Base-by-base conservation (phyloP, 2,329 filamentous ascomycete genomes). In the Monilinia vaccinii-corymbosi region DNA sequence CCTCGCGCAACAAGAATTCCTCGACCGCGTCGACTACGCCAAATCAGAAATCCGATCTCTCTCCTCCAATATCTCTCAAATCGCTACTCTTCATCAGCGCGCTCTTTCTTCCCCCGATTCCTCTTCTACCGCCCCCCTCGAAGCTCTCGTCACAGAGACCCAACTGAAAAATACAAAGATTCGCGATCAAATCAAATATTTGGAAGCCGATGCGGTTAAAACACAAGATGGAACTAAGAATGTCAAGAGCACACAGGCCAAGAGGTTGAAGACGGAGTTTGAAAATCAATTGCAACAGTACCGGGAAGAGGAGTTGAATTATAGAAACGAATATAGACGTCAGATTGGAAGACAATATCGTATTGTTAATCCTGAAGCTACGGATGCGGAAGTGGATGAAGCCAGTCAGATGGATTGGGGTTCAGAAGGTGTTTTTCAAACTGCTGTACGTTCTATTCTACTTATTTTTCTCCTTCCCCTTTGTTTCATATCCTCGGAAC, bases 311-410 rank as follows among this genome's bases (percentile, higher is more conserved):
- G 89, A 94, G 78, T 77, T 81, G 61, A 79, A 81, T 49, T 92
- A 90, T 76, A 81, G 83, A 70, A 79, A 83, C 71, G 79, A 85
- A 65, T 91, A 91, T 73, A 82, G 86, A 62, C 87, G 91, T 64
- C 87, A 91, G 73, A 90, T 93, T 71, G 83, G 84, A 61, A 81
- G 89, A 69, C 89, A 94, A 74, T 92, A 89, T 74, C 80, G 84
- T 60, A 91, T 93, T 70, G 88, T 91, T 66, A 90, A 91, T 72
- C 89, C 89, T 56, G 85, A 91, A 48, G 89, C 89, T n/a, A 81
- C 81, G 52, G 87, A 91, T 62, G 77, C 81, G 1, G 87, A 93
- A 73, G 85, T 92, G 3, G 76, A 80, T 52, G 77, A 89, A 71
- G 88, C 88, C 4, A 77, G 84, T 28, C 79, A 89, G 66, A 78